These are phyloP conservation scores for Perkinsus chesapeaki DNA, from an alignment of 169 alveolate species.

Conservation along the genomic window DNA sequence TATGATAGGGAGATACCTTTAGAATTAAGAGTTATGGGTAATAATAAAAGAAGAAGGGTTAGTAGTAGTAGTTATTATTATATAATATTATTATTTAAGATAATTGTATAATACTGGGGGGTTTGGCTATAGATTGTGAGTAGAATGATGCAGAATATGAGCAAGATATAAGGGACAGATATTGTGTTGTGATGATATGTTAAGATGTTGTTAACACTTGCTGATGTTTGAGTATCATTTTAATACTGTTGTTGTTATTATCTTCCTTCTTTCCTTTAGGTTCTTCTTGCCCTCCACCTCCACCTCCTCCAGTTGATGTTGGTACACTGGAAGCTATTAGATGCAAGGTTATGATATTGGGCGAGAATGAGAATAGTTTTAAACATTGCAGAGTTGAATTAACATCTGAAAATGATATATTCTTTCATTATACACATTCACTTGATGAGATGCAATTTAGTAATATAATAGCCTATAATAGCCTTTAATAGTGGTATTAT, in stretches of 20 bases:
- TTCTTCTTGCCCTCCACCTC: too few relatives aligned
- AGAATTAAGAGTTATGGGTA: conserved; percentile 73
- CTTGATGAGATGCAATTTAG: conserved; percentile 17
- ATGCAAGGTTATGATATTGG: conserved; percentile 67
- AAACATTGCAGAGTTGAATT: conserved; percentile 71
- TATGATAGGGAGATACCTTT: conserved; percentile 84
- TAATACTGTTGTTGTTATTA: neutral
- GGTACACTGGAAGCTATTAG: conserved; percentile 76
- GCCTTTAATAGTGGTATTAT: conserved; percentile 55
- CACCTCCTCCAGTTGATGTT: conserved; percentile 45
- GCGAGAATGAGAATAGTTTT: conserved; percentile 64
- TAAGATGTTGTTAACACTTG: too few relatives aligned
- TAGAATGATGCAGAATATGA: too few relatives aligned
- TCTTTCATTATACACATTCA: conserved; percentile 81
- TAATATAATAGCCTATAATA: too few relatives aligned
- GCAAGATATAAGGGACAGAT: too few relatives aligned
- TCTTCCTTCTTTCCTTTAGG: too few relatives aligned
- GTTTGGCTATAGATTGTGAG: too few relatives aligned
- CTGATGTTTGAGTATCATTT: neutral
- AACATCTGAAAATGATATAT: conserved; percentile 84
- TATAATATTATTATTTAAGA: too few relatives aligned
- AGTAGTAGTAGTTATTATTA: neutral
- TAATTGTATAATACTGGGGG: too few relatives aligned
- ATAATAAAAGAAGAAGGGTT: neutral
- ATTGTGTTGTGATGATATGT: too few relatives aligned